Percentiles rank a stretch among this genome's conserved stretches.
Evolutionary conservation across 805 yeast species (phyloP).

Genomic region (Hanseniaspora singularis): DNA sequence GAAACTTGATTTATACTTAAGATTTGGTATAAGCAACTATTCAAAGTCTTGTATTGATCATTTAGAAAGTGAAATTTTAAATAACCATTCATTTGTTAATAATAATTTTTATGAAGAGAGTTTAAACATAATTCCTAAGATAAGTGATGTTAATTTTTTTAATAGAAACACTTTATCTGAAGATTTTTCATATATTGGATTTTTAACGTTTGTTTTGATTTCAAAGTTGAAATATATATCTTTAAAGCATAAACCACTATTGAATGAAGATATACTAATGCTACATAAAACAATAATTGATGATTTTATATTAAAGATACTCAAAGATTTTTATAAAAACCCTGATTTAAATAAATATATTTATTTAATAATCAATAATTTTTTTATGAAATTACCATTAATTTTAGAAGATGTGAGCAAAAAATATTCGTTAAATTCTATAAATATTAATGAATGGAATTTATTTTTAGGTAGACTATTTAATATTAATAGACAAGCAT

Average conservation of each 20-base stretch:
- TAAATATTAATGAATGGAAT: constrained; percentile 11
- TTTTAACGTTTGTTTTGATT: neutral
- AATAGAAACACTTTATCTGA: neutral
- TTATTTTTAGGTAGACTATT: constrained; percentile 6
- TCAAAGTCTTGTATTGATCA: constrained; percentile 20
- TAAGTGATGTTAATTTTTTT: neutral
- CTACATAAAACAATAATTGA: neutral
- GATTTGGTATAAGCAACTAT: constrained; percentile 24
- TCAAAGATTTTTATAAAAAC: neutral
- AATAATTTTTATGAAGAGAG: too few species aligned
- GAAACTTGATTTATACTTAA: constrained; percentile 20
- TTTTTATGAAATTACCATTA: neutral
- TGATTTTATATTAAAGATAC: neutral
- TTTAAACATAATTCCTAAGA: too few species aligned
- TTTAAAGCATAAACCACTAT: constrained; percentile 6
- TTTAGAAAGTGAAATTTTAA: constrained; percentile 17
- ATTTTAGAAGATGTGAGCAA: neutral
- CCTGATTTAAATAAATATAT: neutral
- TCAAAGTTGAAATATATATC: neutral
- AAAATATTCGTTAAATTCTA: neutral
- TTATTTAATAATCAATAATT: neutral
- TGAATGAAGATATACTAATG: neutral
- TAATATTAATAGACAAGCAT: constrained; percentile 8
- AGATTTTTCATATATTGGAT: neutral
- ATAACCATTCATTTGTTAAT: too few species aligned